Evolutionary conservation across 352 stramenopile species (phyloP).

Genomic region (Elongisporangium undulatum): DNA sequence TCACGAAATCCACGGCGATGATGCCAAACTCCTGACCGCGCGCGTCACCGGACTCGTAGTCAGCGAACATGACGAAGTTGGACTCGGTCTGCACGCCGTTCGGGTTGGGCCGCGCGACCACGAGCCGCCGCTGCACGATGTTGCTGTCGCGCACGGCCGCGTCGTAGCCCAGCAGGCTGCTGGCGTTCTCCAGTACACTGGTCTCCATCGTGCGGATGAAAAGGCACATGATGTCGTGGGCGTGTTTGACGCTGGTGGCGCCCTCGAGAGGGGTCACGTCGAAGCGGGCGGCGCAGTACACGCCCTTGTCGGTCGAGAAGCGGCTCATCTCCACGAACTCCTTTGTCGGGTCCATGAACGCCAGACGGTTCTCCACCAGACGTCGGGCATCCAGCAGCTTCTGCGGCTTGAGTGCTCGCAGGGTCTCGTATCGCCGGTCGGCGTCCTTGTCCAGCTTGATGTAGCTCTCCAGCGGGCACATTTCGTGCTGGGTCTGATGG

Average conservation of each 20-base stretch:
- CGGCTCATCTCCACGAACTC: conserved; percentile 30
- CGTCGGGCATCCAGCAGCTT: conserved; percentile 30
- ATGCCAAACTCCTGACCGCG: conserved; percentile 9
- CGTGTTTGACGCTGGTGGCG: conserved; percentile 22
- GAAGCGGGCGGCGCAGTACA: conserved; percentile 40
- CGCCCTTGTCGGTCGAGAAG: conserved; percentile 34
- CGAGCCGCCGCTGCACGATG: conserved; percentile 30
- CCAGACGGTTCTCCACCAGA: conserved; percentile 39
- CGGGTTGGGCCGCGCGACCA: conserved; percentile 20
- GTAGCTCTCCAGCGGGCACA: conserved; percentile 30
- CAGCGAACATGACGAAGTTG: conserved; percentile 37
- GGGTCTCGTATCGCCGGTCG: conserved; percentile 16
- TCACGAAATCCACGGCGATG: conserved; percentile 30
- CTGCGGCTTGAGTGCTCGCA: conserved; percentile 25
- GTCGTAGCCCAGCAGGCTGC: conserved; percentile 11
- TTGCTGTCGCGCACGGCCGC: conserved; percentile 17
- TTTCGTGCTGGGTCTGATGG: conserved; percentile 16
- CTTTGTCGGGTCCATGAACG: conserved; percentile 29
- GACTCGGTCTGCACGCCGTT: conserved; percentile 27
- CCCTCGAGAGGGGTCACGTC: conserved; percentile 27
- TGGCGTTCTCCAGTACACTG: conserved; percentile 8
- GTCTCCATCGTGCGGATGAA: conserved; percentile 39
- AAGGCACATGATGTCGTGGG: conserved; percentile 31
- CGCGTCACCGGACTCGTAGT: conserved; percentile 7
- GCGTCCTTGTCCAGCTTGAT: conserved; percentile 36